phyloP scores from a whole-genome alignment of 2,329 filamentous ascomycete species.

The Aspergillus neoniger region DNA sequence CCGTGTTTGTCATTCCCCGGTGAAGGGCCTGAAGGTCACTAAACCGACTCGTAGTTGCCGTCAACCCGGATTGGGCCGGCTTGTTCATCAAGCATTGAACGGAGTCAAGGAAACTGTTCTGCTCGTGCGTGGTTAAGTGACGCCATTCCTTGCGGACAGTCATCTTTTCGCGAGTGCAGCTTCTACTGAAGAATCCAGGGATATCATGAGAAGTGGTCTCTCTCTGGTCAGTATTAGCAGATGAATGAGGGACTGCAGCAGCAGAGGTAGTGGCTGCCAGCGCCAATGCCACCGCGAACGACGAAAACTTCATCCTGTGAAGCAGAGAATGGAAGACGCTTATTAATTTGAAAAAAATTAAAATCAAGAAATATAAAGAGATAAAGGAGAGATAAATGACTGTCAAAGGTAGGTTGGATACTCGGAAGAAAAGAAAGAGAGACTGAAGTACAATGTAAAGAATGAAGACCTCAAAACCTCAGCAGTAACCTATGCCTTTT shows the following conservation, averaged over 20 bases:
- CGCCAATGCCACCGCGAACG: not conserved
- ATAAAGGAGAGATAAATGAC: not conserved
- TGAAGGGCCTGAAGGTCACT: slow-evolving; percentile 15
- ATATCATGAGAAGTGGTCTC: not conserved
- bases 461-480: not conserved
- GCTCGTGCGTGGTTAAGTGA: slow-evolving; percentile 3
- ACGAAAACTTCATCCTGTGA: not conserved
- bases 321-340: not conserved
- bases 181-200: not conserved
- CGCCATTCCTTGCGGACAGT: slow-evolving; percentile 12
- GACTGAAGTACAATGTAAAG: not conserved
- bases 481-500: not conserved
- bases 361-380: not conserved
- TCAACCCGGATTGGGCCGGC: slow-evolving; percentile 5
- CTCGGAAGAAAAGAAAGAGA: not conserved
- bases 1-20: slow-evolving; percentile 14
- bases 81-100: slow-evolving; percentile 8
- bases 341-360: not conserved
- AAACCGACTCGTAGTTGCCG: slow-evolving; percentile 10
- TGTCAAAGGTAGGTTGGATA: not conserved
- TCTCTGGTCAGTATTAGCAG: not conserved
- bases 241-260: not conserved
- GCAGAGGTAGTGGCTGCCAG: not conserved
- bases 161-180: slow-evolving; percentile 7
- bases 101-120: slow-evolving; percentile 2